These are phyloP conservation scores for Hirsutella thompsonii DNA, from an alignment of 2,329 filamentous ascomycete species.

Conservation along the genomic window DNA sequence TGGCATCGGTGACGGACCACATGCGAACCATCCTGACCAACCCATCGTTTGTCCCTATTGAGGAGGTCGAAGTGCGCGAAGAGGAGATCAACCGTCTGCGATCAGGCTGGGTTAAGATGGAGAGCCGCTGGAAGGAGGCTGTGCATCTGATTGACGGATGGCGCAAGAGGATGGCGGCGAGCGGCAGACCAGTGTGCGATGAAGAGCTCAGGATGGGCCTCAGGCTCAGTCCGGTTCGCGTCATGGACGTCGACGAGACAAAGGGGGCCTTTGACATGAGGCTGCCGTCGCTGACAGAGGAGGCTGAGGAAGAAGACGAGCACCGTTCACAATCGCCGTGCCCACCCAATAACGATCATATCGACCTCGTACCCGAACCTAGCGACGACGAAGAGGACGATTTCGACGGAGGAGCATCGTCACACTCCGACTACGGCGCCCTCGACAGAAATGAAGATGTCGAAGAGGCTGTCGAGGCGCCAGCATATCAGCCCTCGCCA, in stretches of 20 bases:
- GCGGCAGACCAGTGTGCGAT: conserved; percentile 56
- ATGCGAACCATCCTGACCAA: conserved; percentile 80
- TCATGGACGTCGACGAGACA: conserved; percentile 37
- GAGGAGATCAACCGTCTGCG: conserved; percentile 77
- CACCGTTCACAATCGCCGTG: conserved; percentile 13
- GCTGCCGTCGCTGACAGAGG: conserved; percentile 34
- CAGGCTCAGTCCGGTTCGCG: conserved; percentile 45
- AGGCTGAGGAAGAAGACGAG: conserved; percentile 22
- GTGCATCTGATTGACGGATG: conserved; percentile 85
- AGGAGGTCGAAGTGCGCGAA: conserved; percentile 86
- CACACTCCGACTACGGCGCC: conserved; percentile 32
- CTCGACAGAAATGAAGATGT: conserved; percentile 17
- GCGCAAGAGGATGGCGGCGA: conserved; percentile 66
- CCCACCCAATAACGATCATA: conserved; percentile 8
- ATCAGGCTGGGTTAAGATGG: conserved; percentile 88
- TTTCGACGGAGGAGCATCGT: neutral
- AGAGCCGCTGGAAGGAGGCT: conserved; percentile 78
- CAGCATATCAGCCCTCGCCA: conserved; percentile 12
- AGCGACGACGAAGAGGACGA: conserved; percentile 9
- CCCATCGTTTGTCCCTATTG: conserved; percentile 88
- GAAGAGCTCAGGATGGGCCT: conserved; percentile 58
- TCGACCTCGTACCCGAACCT: conserved; percentile 9
- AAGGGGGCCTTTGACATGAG: conserved; percentile 21
- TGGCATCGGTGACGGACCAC: conserved; percentile 68
- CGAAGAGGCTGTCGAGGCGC: conserved; percentile 27